These are phyloP conservation scores for Metarhizium rileyi DNA, from an alignment of 2,329 filamentous ascomycete species.

Conservation along the genomic window DNA sequence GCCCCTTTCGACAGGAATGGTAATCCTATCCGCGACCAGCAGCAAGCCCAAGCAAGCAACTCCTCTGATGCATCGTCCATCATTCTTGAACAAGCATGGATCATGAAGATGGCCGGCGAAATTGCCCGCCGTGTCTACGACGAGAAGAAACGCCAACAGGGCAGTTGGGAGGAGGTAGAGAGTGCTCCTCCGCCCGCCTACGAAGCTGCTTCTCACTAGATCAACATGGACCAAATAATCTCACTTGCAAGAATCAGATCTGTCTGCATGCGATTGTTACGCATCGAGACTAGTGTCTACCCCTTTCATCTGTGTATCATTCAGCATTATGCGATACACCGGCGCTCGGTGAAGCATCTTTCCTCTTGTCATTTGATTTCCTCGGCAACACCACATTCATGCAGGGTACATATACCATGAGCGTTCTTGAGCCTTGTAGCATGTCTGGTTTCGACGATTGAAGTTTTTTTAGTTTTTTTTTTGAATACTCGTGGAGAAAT, in stretches of 20 bases:
- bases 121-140: slow-evolving; percentile 82
- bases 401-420: neutral
- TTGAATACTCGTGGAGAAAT: neutral
- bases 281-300: neutral
- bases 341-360: neutral
- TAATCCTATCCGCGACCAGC: slow-evolving; percentile 17
- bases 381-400: neutral
- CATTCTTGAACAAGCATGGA: slow-evolving; percentile 74
- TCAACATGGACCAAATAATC: neutral
- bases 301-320: slow-evolving; percentile 7
- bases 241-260: neutral
- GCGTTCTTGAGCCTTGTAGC: neutral
- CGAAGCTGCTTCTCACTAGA: slow-evolving; percentile 32
- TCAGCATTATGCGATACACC: slow-evolving; percentile 6
- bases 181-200: slow-evolving; percentile 54
- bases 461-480: neutral
- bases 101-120: slow-evolving; percentile 88
- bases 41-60: slow-evolving; percentile 16
- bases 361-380: slow-evolving; percentile 3
- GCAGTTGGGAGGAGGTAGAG: slow-evolving; percentile 39
- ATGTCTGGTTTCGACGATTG: neutral
- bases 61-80: slow-evolving; percentile 42
- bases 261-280: neutral
- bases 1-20: slow-evolving; percentile 19
- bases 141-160: slow-evolving; percentile 52